phyloP scores from a whole-genome alignment of 2,329 filamentous ascomycete species.

The Xylaria sp. region DNA sequence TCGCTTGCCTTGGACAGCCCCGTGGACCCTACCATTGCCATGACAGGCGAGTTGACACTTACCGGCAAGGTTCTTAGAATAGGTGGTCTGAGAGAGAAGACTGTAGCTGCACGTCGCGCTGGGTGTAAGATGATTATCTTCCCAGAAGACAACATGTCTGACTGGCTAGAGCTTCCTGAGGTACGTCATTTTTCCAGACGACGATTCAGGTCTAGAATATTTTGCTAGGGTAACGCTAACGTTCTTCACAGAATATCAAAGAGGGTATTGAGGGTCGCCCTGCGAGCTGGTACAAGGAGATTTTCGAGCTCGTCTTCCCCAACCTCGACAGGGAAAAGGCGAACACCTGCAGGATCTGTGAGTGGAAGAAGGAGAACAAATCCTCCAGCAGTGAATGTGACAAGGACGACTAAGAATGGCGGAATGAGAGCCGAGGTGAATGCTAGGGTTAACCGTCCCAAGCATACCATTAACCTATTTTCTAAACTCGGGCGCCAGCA shows the following conservation, averaged over 20 bases:
- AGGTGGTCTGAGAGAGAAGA: constrained; percentile 95
- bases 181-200: constrained; percentile 65
- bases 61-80: constrained; percentile 97
- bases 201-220: constrained; percentile 25
- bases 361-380: constrained; percentile 63
- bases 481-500: constrained; percentile 16
- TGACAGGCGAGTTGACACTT: constrained; percentile 97
- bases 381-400: constrained; percentile 54
- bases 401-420: constrained; percentile 48
- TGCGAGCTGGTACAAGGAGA: constrained; percentile 92
- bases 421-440: constrained; percentile 32
- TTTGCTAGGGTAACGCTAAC: constrained; percentile 22
- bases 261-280: constrained; percentile 91
- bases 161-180: constrained; percentile 97
- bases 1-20: constrained; percentile 83
- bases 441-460: constrained; percentile 32
- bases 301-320: constrained; percentile 92
- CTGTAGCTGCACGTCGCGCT: constrained; percentile 90
- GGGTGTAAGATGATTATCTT: constrained; percentile 95
- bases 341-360: constrained; percentile 76
- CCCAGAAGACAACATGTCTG: constrained; percentile 92
- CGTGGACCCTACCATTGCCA: constrained; percentile 88
- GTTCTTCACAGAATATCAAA: constrained; percentile 85
- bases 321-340: constrained; percentile 78
- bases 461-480: constrained; percentile 29